These are phyloP conservation scores for Penicillium janthinellum DNA, from an alignment of 2,329 filamentous ascomycete genomes.

Conservation along the genomic window DNA sequence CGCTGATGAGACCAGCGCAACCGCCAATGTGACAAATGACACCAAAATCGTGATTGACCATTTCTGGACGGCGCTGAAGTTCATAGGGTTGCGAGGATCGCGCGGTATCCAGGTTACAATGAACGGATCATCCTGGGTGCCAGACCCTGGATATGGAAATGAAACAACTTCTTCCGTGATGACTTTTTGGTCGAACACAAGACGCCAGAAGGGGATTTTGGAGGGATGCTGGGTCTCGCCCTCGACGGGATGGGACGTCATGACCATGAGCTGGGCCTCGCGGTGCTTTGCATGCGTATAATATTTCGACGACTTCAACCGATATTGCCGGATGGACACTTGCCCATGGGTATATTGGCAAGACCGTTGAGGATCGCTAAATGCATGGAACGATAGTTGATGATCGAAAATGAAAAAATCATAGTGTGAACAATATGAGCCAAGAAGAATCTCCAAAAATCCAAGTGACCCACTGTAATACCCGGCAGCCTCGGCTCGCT, in stretches of 20 bases:
- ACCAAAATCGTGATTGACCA: slow-evolving; percentile 42
- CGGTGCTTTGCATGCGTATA: neutral
- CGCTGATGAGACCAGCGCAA: slow-evolving; percentile 44
- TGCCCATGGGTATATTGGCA: neutral
- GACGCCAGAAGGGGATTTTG: slow-evolving; percentile 34
- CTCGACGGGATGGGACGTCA: slow-evolving; percentile 7
- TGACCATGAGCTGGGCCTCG: neutral
- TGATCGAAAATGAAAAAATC: neutral
- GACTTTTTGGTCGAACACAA: slow-evolving; percentile 34
- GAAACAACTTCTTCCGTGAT: slow-evolving; percentile 33
- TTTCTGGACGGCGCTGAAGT: slow-evolving; percentile 37
- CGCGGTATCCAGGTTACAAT: slow-evolving; percentile 42
- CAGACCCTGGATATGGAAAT: slow-evolving; percentile 37
- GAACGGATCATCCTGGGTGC: slow-evolving; percentile 44
- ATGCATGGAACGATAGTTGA: neutral
- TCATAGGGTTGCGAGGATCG: slow-evolving; percentile 46
- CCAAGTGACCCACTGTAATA: slow-evolving; percentile 16
- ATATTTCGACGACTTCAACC: neutral
- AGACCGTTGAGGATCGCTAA: slow-evolving; percentile 6
- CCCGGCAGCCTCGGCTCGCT: slow-evolving; percentile 15
- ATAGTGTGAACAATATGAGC: slow-evolving; percentile 4
- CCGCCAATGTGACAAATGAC: slow-evolving; percentile 41
- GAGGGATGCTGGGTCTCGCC: slow-evolving; percentile 22
- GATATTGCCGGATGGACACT: neutral
- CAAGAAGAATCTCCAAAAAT: neutral